phyloP scores from a whole-genome alignment of 306 rosid genomes.

The Aeschynomene evenia region DNA sequence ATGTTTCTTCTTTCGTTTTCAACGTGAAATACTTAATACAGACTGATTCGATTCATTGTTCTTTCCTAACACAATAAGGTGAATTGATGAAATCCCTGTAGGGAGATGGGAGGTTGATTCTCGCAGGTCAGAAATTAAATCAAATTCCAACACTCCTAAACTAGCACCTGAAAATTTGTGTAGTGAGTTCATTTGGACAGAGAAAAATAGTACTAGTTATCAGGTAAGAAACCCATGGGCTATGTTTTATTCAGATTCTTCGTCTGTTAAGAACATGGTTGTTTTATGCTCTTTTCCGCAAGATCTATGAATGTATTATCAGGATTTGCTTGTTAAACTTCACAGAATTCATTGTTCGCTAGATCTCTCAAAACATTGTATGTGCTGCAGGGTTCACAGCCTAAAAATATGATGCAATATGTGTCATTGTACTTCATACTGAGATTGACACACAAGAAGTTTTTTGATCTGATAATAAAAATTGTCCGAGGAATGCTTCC shows the following conservation, averaged over 20 bases:
- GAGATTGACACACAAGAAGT: conserved; percentile 39
- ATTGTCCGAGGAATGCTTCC: conserved; percentile 43
- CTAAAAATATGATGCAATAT: conserved; percentile 41
- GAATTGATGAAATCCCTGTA: conserved; percentile 41
- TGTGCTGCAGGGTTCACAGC: conserved; percentile 62
- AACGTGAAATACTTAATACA: conserved; percentile 6
- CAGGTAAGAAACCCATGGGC: conserved; percentile 48
- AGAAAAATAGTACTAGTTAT: conserved; percentile 20
- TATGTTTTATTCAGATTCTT: conserved; percentile 12
- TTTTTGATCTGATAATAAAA: conserved; percentile 41
- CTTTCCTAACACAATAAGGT: conserved; percentile 24
- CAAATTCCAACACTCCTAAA: conserved; percentile 37
- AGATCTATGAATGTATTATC: conserved; percentile 14
- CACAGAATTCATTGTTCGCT: not conserved
- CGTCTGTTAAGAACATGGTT: not conserved
- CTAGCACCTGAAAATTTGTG: conserved; percentile 41
- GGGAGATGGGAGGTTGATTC: conserved; percentile 54
- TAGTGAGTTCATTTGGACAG: conserved; percentile 27
- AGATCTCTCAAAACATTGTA: conserved; percentile 20
- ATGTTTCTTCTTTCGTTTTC: conserved; percentile 24
- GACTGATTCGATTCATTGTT: not conserved
- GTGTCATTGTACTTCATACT: conserved; percentile 53
- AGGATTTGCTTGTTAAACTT: conserved; percentile 23
- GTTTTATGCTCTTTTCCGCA: conserved; percentile 14
- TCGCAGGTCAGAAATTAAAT: conserved; percentile 39